Percentiles rank a stretch among this genome's conserved stretches.
Conservation (phyloP, 139 green algal genomes). For the Coccomyxa sp. region DNA sequence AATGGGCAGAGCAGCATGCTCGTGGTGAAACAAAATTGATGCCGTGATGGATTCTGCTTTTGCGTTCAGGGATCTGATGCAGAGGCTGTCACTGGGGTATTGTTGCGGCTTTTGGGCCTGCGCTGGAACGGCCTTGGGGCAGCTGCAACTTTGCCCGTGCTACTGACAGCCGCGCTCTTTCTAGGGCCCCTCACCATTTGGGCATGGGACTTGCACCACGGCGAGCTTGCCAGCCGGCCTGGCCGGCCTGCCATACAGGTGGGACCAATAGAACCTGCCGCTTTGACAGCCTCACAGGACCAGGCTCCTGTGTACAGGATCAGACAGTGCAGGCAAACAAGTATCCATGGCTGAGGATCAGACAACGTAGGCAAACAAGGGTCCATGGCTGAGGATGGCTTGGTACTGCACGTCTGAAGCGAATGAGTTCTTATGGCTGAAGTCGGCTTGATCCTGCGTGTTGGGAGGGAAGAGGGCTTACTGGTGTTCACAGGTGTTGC, state of each 20-base stretch:
- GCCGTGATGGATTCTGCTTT: neutral
- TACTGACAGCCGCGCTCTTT: conserved; percentile 44
- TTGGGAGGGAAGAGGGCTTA: neutral
- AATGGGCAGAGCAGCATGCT: neutral
- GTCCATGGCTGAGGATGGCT: neutral
- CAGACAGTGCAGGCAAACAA: too few species aligned
- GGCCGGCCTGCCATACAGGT: neutral
- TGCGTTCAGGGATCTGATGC: neutral
- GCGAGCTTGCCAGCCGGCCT: neutral
- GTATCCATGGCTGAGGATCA: too few species aligned
- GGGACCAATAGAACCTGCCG: neutral
- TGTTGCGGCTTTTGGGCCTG: conserved; percentile 38
- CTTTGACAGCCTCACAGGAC: neutral
- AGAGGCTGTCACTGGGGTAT: neutral
- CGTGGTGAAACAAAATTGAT: neutral
- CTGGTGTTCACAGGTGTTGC: neutral
- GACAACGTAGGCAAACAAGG: too few species aligned
- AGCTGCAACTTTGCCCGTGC: conserved; percentile 24
- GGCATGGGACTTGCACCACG: neutral
- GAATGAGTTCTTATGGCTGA: neutral
- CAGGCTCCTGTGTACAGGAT: too few species aligned
- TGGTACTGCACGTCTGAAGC: neutral
- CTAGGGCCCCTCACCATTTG: conserved; percentile 29
- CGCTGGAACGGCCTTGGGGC: conserved; percentile 5
- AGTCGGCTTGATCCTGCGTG: neutral